Percentiles rank a stretch among this genome's conserved stretches.
These are phyloP conservation scores for Fomes fomentarius DNA, from an alignment of 1,284 basidiomycete species.

Conservation along the genomic window DNA sequence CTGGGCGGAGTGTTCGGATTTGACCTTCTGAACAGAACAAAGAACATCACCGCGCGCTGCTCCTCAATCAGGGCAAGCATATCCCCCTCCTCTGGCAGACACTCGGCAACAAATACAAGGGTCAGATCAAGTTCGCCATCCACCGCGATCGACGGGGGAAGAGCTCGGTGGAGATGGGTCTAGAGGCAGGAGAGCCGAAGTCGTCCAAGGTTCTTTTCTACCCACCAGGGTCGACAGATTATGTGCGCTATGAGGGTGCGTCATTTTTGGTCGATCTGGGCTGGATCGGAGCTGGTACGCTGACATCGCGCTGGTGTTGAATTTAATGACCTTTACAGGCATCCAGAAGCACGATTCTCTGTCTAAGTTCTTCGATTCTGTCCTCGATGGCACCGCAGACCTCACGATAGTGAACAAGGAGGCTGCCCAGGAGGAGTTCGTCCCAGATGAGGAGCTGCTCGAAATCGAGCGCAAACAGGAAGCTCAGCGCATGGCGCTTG, in stretches of 20 bases:
- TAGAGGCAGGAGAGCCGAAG: slow-evolving; percentile 54
- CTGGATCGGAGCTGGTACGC: neutral
- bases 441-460: slow-evolving; percentile 44
- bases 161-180: slow-evolving; percentile 57
- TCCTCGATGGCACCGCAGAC: slow-evolving; percentile 66
- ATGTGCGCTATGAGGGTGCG: slow-evolving; percentile 64
- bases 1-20: neutral
- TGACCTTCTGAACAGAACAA: slow-evolving; percentile 42
- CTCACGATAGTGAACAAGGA: slow-evolving; percentile 45
- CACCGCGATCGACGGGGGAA: slow-evolving; percentile 71
- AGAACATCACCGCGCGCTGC: slow-evolving; percentile 66
- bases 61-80: slow-evolving; percentile 77
- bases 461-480: slow-evolving; percentile 55
- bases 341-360: slow-evolving; percentile 66
- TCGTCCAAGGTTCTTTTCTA: slow-evolving; percentile 70
- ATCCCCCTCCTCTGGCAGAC: slow-evolving; percentile 88
- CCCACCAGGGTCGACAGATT: slow-evolving; percentile 54
- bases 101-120: slow-evolving; percentile 74
- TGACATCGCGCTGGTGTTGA: neutral
- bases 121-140: slow-evolving; percentile 67
- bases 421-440: slow-evolving; percentile 41
- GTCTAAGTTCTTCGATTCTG: slow-evolving; percentile 67
- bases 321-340: slow-evolving; percentile 42
- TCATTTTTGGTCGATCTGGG: slow-evolving; percentile 1
- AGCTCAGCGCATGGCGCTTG: slow-evolving; percentile 52